Evolutionary conservation across 2,329 filamentous ascomycete species (phyloP), one percentile per base, ranked within the genome.

Genomic region (Lasiodiplodia theobromae): DNA sequence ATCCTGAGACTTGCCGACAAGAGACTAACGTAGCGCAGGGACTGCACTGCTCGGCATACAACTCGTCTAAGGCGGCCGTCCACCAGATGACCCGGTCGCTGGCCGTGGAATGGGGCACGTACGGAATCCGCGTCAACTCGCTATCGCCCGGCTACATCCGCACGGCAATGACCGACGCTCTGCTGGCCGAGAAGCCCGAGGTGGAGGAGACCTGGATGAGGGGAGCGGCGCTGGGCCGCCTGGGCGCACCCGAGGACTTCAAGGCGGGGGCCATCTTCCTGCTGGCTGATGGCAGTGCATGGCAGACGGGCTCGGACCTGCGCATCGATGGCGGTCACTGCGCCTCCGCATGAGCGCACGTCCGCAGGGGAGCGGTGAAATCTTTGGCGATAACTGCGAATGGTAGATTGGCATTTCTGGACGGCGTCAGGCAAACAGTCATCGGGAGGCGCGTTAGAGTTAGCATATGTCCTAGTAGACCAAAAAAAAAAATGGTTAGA

Each of bases 251-350:
- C 18, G 72, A 75, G 21, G 74, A 77, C 63, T 75, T 70, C 44
- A 70, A 73, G 49, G 73, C 69, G 5, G 70, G 73, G 0, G 70
- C 72, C n/a, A n/a, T 77, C 23, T 78, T 83, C 71, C 57, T 76
- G 57, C 51, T 76, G n/a, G 71, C 69, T 1, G 73, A 74, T 2
- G 75, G 73, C 8, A 89, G 88, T 64, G 85, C 84, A 62, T 95
- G 94, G 79, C 89, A 94, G 69, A 90, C 88, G 11, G 87, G 81
- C 23, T 76, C 80, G 69, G 79, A 82, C 71, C 74, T 83, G 60
- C 74, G 81, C 25, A 78, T 83, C 21, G 81, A 83, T 71, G 81
- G 81, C 69, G 81, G 81, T 72, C 79, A 83, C 76, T 74, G 76
- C 76, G 73, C 74, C 1, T 77, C 63, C 6, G 63, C 63, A 25